Evolutionary conservation across 2,329 filamentous ascomycete species (phyloP).

Genomic region (Elsinoe australis): DNA sequence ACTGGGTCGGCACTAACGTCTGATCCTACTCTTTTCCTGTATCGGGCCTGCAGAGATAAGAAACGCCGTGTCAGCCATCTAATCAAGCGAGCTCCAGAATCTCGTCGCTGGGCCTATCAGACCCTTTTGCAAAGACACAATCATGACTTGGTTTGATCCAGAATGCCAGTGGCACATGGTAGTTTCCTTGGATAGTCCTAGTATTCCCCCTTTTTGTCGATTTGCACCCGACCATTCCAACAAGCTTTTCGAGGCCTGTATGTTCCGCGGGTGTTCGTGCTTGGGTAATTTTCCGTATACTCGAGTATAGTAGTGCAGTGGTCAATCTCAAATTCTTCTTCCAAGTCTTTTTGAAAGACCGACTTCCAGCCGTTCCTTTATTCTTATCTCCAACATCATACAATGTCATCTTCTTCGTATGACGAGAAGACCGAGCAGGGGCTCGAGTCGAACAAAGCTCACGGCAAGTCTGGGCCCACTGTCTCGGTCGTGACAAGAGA

Average conservation of each 20-base stretch:
- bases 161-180: background rate
- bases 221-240: background rate
- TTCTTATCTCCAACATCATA: background rate
- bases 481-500: slow-evolving; percentile 26
- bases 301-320: too few species aligned
- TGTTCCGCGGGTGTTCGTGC: background rate
- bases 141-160: slow-evolving; percentile 4
- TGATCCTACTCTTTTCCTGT: background rate
- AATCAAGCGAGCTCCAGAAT: background rate
- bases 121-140: slow-evolving; percentile 10
- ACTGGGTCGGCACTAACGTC: slow-evolving; percentile 2
- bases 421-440: slow-evolving; percentile 17
- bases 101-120: slow-evolving; percentile 10
- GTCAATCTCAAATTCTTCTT: too few species aligned
- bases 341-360: background rate
- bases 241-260: background rate
- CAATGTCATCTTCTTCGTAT: slow-evolving; percentile 12
- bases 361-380: background rate
- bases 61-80: slow-evolving; percentile 10
- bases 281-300: background rate
- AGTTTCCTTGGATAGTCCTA: background rate
- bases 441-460: slow-evolving; percentile 1
- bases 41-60: slow-evolving; percentile 6
- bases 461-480: slow-evolving; percentile 13
- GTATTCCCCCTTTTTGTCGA: background rate